These are phyloP conservation scores for Pholiota molesta DNA, from an alignment of 768 basidiomycete species.

Conservation along the genomic window DNA sequence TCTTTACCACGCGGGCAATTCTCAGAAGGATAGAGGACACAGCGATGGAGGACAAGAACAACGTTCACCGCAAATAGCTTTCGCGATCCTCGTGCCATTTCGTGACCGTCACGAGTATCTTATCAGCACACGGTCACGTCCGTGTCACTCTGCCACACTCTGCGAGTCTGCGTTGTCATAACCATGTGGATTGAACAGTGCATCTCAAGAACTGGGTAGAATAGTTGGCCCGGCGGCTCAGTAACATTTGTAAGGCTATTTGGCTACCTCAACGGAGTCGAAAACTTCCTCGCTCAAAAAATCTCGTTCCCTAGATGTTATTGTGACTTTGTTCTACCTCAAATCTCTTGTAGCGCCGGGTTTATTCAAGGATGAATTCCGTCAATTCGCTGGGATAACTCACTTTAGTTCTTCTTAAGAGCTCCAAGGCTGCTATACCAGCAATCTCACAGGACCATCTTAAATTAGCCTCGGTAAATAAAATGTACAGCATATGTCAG, in stretches of 20 bases:
- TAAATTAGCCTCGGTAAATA: too few species aligned
- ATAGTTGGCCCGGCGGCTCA: neutral
- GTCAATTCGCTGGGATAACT: neutral
- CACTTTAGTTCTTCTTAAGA: neutral
- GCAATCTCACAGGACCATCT: too few species aligned
- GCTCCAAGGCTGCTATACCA: neutral
- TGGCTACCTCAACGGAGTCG: neutral
- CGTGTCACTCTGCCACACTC: too few species aligned
- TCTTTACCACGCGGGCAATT: constrained; percentile 8
- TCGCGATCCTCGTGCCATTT: constrained; percentile 6
- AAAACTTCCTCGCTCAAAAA: neutral
- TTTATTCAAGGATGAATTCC: neutral
- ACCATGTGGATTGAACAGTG: neutral
- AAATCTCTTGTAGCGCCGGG: too few species aligned
- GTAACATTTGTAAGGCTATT: neutral
- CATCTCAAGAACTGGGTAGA: neutral
- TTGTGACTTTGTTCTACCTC: too few species aligned
- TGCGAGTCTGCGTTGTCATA: neutral
- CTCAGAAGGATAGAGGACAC: neutral
- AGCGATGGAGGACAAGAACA: neutral
- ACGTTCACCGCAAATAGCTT: neutral
- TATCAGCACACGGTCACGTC: neutral
- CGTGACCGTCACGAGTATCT: neutral
- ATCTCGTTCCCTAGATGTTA: neutral
- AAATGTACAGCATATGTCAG: too few species aligned